These are phyloP conservation scores for Epichloe coenophiala DNA, from an alignment of 2,329 filamentous ascomycete species.

Conservation along the genomic window DNA sequence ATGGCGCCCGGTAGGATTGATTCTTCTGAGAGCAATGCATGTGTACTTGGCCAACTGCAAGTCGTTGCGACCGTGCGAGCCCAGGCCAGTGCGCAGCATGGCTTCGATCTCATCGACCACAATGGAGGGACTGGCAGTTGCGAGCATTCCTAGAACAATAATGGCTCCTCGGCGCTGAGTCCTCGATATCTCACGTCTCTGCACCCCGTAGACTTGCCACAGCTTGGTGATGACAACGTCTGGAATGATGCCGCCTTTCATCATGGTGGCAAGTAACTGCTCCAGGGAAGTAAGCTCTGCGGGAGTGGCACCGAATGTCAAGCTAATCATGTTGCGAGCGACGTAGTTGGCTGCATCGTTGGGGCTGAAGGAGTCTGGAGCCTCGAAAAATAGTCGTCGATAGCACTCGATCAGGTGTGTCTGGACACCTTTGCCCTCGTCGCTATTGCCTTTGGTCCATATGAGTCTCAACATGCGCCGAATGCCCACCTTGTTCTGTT, in stretches of 20 bases:
- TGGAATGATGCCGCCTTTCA: slow-evolving; percentile 79
- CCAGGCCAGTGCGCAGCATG: slow-evolving; percentile 82
- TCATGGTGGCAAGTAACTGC: slow-evolving; percentile 92
- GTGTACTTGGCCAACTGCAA: slow-evolving; percentile 88
- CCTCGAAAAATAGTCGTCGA: slow-evolving; percentile 88
- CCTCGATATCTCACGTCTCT: slow-evolving; percentile 83
- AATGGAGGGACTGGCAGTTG: slow-evolving; percentile 81
- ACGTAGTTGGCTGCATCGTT: slow-evolving; percentile 94
- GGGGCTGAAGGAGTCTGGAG: slow-evolving; percentile 71
- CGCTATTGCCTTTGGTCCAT: slow-evolving; percentile 98
- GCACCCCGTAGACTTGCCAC: slow-evolving; percentile 95
- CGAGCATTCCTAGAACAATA: slow-evolving; percentile 93
- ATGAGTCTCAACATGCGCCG: slow-evolving; percentile 91
- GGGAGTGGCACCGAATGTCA: slow-evolving; percentile 89
- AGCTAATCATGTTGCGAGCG: slow-evolving; percentile 95
- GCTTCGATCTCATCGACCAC: slow-evolving; percentile 91
- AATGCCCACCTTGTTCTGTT: slow-evolving; percentile 85
- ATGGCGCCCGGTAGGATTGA: slow-evolving; percentile 73
- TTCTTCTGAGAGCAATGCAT: slow-evolving; percentile 80
- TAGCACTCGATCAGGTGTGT: slow-evolving; percentile 95
- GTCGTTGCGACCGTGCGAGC: slow-evolving; percentile 65
- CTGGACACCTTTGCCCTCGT: slow-evolving; percentile 96
- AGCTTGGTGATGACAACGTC: slow-evolving; percentile 81
- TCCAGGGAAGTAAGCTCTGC: slow-evolving; percentile 92
- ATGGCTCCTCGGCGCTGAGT: slow-evolving; percentile 86